These are phyloP conservation scores for Lipomyces spencermartinsiae DNA, from an alignment of 805 yeast genomes.

Conservation along the genomic window DNA sequence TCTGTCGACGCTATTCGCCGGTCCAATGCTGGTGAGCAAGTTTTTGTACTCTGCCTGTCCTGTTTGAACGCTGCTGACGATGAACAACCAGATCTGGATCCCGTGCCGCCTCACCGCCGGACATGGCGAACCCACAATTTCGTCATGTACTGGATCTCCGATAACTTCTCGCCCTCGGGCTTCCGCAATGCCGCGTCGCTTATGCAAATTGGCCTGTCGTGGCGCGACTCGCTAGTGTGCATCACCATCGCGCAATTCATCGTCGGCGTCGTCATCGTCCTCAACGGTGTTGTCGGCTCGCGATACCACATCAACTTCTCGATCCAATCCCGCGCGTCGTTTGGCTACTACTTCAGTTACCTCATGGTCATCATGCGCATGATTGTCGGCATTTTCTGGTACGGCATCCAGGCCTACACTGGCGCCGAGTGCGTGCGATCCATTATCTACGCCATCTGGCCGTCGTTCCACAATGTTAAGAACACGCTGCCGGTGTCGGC, in stretches of 20 bases:
- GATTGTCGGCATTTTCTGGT: slow-evolving; percentile 82
- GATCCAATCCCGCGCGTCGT: slow-evolving; percentile 77
- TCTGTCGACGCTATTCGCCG: not conserved
- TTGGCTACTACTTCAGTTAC: slow-evolving; percentile 95
- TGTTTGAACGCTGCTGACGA: too few species aligned
- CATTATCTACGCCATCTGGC: slow-evolving; percentile 79
- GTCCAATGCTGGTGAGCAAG: not conserved
- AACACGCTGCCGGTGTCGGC: slow-evolving; percentile 49
- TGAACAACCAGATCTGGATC: slow-evolving; percentile 29
- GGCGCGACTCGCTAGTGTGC: slow-evolving; percentile 29
- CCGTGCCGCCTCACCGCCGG: slow-evolving; percentile 45
- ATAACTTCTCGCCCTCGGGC: slow-evolving; percentile 30
- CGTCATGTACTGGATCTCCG: slow-evolving; percentile 35
- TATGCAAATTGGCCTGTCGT: slow-evolving; percentile 36
- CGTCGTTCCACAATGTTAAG: slow-evolving; percentile 45
- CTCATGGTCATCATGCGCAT: slow-evolving; percentile 72
- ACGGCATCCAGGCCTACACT: slow-evolving; percentile 82
- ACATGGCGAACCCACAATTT: slow-evolving; percentile 48
- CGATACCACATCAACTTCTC: slow-evolving; percentile 86
- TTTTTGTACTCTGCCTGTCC: too few species aligned
- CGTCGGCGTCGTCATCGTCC: slow-evolving; percentile 70
- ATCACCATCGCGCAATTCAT: slow-evolving; percentile 46
- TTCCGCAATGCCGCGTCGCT: slow-evolving; percentile 38
- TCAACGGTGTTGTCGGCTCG: slow-evolving; percentile 80
- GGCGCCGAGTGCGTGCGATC: slow-evolving; percentile 82